Percentiles rank a stretch among this genome's conserved stretches.
These are phyloP conservation scores for Tolypocladium nubicola DNA, from an alignment of 2,329 filamentous ascomycete genomes.

Conservation along the genomic window DNA sequence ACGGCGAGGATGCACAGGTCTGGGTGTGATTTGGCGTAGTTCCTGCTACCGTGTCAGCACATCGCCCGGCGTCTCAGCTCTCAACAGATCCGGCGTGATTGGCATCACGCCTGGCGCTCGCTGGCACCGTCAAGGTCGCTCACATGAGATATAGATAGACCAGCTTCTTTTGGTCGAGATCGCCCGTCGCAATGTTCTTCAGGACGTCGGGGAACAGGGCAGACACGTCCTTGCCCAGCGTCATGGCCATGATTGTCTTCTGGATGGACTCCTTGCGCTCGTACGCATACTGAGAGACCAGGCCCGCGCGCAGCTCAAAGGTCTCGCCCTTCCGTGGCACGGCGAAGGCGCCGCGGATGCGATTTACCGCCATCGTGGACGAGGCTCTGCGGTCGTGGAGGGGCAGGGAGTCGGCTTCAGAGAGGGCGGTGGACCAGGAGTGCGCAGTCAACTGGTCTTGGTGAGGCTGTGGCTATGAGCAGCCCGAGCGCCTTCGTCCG, in stretches of 20 bases:
- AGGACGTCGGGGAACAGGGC: constrained; percentile 93
- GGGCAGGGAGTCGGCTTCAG: constrained; percentile 7
- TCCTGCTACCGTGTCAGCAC: constrained; percentile 44
- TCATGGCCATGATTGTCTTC: constrained; percentile 99
- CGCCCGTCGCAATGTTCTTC: constrained; percentile 93
- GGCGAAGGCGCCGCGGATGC: constrained; percentile 88
- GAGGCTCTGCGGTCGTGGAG: constrained; percentile 3
- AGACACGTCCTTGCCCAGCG: constrained; percentile 94
- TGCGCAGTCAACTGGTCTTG: neutral
- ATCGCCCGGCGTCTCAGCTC: neutral
- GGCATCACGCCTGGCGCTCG: neutral
- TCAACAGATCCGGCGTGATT: neutral
- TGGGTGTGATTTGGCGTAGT: constrained; percentile 98
- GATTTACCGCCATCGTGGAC: constrained; percentile 76
- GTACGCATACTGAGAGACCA: constrained; percentile 98
- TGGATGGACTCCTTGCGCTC: constrained; percentile 98
- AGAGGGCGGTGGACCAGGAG: neutral
- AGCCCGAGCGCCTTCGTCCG: neutral
- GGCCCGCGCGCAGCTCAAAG: constrained; percentile 87
- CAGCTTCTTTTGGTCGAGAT: constrained; percentile 98
- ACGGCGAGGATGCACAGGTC: constrained; percentile 97
- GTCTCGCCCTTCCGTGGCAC: constrained; percentile 94
- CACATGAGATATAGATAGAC: constrained; percentile 97
- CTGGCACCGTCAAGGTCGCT: constrained; percentile 16
- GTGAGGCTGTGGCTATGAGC: neutral